Evolutionary conservation across 2,329 filamentous ascomycete species (phyloP).

Genomic region (Fusarium sp.): DNA sequence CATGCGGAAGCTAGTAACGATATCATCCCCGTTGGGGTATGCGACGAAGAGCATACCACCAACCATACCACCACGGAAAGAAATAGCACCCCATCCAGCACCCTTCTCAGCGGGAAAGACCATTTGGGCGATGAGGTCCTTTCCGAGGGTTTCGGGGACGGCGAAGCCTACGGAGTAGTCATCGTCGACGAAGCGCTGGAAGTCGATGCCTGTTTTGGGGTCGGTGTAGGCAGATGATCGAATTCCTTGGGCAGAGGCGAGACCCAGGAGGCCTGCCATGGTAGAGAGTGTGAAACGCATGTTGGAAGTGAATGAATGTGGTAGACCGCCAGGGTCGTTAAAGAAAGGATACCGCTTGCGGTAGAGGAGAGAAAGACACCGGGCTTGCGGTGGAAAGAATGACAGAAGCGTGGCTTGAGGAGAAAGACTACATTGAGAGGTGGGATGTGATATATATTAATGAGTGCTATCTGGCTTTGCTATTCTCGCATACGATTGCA

Average conservation of each 20-base stretch:
- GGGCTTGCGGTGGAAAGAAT: constrained; percentile 25
- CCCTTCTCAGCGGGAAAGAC: constrained; percentile 54
- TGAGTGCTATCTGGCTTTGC: no score
- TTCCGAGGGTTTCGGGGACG: constrained; percentile 58
- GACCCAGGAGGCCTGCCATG: constrained; percentile 37
- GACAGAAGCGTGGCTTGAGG: constrained; percentile 18
- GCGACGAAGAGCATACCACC: constrained; percentile 60
- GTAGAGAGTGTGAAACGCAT: constrained; percentile 35
- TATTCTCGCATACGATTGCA: no score
- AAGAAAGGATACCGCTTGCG: constrained; percentile 33
- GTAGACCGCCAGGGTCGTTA: constrained; percentile 39
- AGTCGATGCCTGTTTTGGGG: constrained; percentile 58
- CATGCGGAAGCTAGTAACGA: constrained; percentile 49
- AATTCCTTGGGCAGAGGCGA: constrained; percentile 33
- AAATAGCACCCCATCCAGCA: constrained; percentile 59
- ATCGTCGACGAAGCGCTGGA: constrained; percentile 51
- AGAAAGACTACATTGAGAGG: neutral
- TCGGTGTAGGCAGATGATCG: constrained; percentile 52
- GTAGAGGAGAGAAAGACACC: constrained; percentile 17
- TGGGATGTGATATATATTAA: constrained; percentile 4
- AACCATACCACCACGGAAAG: constrained; percentile 59
- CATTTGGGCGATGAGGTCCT: constrained; percentile 67
- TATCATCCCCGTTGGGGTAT: constrained; percentile 59
- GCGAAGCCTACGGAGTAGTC: constrained; percentile 63
- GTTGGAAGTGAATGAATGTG: constrained; percentile 8